phyloP scores from a whole-genome alignment of 805 yeast species.

The Ogataea sp. region DNA sequence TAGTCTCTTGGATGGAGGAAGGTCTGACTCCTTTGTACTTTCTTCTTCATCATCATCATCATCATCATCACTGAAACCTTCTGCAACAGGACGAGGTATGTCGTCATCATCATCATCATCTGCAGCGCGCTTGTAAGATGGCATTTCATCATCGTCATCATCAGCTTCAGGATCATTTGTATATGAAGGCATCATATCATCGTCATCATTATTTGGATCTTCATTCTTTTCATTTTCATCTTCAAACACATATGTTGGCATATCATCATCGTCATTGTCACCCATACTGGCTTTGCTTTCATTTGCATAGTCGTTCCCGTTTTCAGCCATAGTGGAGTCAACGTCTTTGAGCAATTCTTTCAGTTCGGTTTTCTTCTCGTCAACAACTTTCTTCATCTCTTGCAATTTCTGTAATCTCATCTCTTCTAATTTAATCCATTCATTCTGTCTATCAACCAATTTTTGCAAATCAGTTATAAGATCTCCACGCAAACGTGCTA shows the following conservation, averaged over 20 bases:
- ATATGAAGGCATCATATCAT: slow-evolving; percentile 1
- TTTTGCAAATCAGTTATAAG: slow-evolving; percentile 18
- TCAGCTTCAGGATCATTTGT: neutral
- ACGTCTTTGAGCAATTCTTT: slow-evolving; percentile 13
- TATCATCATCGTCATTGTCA: slow-evolving; percentile 11
- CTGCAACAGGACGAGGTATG: slow-evolving; percentile 1
- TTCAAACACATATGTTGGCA: slow-evolving; percentile 7
- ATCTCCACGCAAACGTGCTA: slow-evolving; percentile 13
- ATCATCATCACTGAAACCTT: slow-evolving; percentile 1
- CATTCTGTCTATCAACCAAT: slow-evolving; percentile 21
- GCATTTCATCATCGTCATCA: slow-evolving; percentile 10
- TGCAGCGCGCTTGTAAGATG: neutral
- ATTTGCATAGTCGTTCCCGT: neutral
- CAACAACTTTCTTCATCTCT: slow-evolving; percentile 9
- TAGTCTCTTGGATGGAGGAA: neutral
- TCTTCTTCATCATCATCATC: neutral
- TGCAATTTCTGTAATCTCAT: slow-evolving; percentile 12
- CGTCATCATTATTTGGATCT: slow-evolving; percentile 4
- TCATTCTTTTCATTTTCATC: slow-evolving; percentile 9
- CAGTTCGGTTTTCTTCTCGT: slow-evolving; percentile 16
- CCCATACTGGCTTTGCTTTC: slow-evolving; percentile 2
- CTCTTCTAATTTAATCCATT: slow-evolving; percentile 21
- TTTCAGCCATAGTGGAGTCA: neutral
- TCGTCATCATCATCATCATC: slow-evolving; percentile 4
- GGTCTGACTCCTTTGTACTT: slow-evolving; percentile 2